Percentiles rank a stretch among this genome's conserved stretches.
These are phyloP conservation scores for Phylloporus sp. DNA, from an alignment of 768 basidiomycete genomes.

Conservation along the genomic window DNA sequence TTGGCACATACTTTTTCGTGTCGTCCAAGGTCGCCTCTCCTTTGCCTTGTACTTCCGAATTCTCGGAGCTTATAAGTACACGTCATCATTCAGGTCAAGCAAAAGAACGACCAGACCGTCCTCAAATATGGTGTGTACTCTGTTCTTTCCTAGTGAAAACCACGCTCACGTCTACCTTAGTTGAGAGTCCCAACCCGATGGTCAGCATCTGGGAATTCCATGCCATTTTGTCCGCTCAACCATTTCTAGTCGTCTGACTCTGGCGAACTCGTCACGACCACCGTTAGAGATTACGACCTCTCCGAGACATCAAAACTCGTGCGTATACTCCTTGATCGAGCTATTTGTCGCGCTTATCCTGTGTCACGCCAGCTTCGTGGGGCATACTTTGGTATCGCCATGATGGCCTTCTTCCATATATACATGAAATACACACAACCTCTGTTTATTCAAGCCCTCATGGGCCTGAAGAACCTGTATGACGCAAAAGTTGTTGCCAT, in stretches of 20 bases:
- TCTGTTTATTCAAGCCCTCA: conserved; percentile 90
- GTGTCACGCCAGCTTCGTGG: conserved; percentile 47
- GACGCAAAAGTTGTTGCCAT: conserved; percentile 83
- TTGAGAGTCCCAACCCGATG: conserved; percentile 73
- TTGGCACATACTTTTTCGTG: conserved; percentile 77
- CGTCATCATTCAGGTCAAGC: conserved; percentile 61
- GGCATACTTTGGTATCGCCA: conserved; percentile 70
- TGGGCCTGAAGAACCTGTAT: conserved; percentile 89
- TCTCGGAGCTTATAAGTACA: conserved; percentile 10
- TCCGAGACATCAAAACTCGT: conserved; percentile 79
- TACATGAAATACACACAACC: conserved; percentile 97
- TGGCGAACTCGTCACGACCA: conserved; percentile 81
- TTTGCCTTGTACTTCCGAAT: not conserved
- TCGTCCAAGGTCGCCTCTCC: conserved; percentile 52
- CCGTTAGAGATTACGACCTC: conserved; percentile 91
- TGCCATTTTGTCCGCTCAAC: not conserved
- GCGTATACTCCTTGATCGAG: conserved; percentile 31
- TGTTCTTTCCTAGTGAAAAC: not conserved
- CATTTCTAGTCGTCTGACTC: conserved; percentile 50
- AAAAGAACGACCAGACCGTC: conserved; percentile 93
- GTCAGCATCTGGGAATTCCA: conserved; percentile 35
- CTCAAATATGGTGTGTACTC: conserved; percentile 80
- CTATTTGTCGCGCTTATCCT: not conserved
- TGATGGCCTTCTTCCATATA: conserved; percentile 89
- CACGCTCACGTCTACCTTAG: conserved; percentile 33